Evolutionary conservation across 192 early-diverging fungal species (phyloP).

Genomic region (Rhizophagus prolifer): DNA sequence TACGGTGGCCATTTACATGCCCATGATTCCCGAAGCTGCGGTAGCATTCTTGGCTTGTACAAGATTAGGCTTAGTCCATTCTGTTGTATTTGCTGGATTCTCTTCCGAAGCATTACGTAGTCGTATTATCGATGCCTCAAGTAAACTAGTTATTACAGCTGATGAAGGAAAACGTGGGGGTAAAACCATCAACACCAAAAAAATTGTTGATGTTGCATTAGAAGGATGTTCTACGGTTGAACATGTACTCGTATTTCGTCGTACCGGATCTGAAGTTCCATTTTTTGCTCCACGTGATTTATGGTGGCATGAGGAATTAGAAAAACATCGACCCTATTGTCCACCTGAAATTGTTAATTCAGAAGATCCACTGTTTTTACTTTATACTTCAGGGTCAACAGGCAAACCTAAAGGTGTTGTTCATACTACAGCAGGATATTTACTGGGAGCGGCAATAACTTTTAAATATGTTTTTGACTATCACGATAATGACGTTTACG

Average conservation of each 20-base stretch:
- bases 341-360: slow-evolving; percentile 79
- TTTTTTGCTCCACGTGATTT: slow-evolving; percentile 77
- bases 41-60: slow-evolving; percentile 95
- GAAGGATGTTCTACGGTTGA: slow-evolving; percentile 75
- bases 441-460: slow-evolving; percentile 84
- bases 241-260: slow-evolving; percentile 86
- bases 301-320: slow-evolving; percentile 93
- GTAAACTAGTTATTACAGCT: slow-evolving; percentile 84
- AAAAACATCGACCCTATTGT: slow-evolving; percentile 84
- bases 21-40: slow-evolving; percentile 93
- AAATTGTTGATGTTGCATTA: slow-evolving; percentile 90
- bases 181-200: slow-evolving; percentile 85
- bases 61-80: slow-evolving; percentile 87
- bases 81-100: slow-evolving; percentile 97
- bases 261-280: slow-evolving; percentile 83
- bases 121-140: slow-evolving; percentile 82
- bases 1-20: slow-evolving; percentile 96
- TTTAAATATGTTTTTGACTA: slow-evolving; percentile 95
- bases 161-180: slow-evolving; percentile 94
- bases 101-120: slow-evolving; percentile 89
- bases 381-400: slow-evolving; percentile 92
- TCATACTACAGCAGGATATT: slow-evolving; percentile 92
- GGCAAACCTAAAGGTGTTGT: slow-evolving; percentile 92
- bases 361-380: slow-evolving; percentile 93
- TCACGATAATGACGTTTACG: slow-evolving; percentile 84